Evolutionary conservation across 306 rosid genomes (phyloP), one percentile per base, ranked within the genome.

Genomic region (Fragaria ananassa): DNA sequence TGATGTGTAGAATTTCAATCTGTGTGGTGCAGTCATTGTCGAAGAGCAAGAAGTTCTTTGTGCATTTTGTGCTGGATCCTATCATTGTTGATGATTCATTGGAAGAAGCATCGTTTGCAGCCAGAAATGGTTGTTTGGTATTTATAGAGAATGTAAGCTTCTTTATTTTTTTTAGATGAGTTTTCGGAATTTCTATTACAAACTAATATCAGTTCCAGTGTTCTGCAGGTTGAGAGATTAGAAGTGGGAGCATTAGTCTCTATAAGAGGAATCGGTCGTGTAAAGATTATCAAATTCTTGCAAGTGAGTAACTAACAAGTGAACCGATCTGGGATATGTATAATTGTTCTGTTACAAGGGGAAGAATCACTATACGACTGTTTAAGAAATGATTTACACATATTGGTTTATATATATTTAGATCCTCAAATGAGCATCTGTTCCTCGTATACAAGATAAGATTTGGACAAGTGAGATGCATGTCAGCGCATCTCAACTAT

Each of bases 61-160:
- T 86, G 80, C 87, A 83, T 77, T 86, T 86, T 69, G 85, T 86
- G 78, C 79, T 86, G 85, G 87, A 83, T 68, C 89, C 87, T 46
- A 76, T 83, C 57, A 68, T 79, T 44, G 42, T 83, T 18, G 74
- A 79, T 37, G 81, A 83, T 53, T 46, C 81, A 69, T 78, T 87
- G n/a, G 67, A 68, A 9, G 89, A 86, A 76, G 77, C 82, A 45
- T 83, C 87, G 21, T 86, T 86, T 81, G 85, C 89, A 64, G 84
- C 85, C 3, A 72, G 87, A 75, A 76, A 81, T 75, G 89, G 85
- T 56, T 86, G 87, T 65, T 56, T 86, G 78, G 85, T 82, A 63
- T 71, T 10, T 6, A 75, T 86, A 39, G 89, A 86, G 74, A 86
- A 81, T 19, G 89, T 86, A 79, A 76, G 87, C 74, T 76, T 75